Conservation (phyloP, 768 basidiomycete species). For the Coprinopsis marcescibilis region DNA sequence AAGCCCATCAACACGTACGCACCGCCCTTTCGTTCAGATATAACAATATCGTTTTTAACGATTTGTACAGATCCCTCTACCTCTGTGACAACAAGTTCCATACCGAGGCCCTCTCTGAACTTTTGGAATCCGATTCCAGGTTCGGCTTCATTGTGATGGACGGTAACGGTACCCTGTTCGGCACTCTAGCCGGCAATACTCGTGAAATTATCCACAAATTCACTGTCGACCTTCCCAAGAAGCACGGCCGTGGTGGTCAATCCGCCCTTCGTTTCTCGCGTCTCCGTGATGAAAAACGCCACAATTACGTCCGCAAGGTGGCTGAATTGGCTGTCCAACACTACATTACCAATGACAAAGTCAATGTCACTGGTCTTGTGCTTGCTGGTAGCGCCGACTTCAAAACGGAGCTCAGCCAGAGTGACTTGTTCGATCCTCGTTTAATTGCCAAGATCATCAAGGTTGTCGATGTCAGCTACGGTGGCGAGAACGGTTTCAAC, state of each 20-base stretch:
- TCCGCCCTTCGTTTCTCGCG: slow-evolving; percentile 99
- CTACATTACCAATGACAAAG: slow-evolving; percentile 96
- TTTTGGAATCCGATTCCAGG: slow-evolving; percentile 93
- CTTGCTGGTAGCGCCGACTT: slow-evolving; percentile 97
- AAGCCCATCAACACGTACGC: slow-evolving; percentile 98
- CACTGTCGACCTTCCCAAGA: slow-evolving; percentile 98
- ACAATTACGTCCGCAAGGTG: slow-evolving; percentile 99
- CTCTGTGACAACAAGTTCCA: slow-evolving; percentile 99
- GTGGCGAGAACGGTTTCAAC: slow-evolving; percentile 98
- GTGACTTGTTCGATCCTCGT: slow-evolving; percentile 92
- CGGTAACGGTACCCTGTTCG: slow-evolving; percentile 95
- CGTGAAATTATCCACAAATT: slow-evolving; percentile 98
- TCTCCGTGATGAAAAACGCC: slow-evolving; percentile 96
- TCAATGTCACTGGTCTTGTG: slow-evolving; percentile 94
- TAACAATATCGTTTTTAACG: slow-evolving; percentile 1
- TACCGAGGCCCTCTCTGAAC: slow-evolving; percentile 93
- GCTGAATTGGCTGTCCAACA: slow-evolving; percentile 96
- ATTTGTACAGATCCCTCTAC: slow-evolving; percentile 73
- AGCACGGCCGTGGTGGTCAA: slow-evolving; percentile 99
- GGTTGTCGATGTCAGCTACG: slow-evolving; percentile 97
- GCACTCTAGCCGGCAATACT: slow-evolving; percentile 93
- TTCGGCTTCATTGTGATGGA: slow-evolving; percentile 99
- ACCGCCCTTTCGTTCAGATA: neutral
- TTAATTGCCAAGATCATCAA: slow-evolving; percentile 92
- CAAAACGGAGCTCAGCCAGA: slow-evolving; percentile 95